phyloP scores from a whole-genome alignment of 768 basidiomycete genomes.

The Tylopilus intermedius region DNA sequence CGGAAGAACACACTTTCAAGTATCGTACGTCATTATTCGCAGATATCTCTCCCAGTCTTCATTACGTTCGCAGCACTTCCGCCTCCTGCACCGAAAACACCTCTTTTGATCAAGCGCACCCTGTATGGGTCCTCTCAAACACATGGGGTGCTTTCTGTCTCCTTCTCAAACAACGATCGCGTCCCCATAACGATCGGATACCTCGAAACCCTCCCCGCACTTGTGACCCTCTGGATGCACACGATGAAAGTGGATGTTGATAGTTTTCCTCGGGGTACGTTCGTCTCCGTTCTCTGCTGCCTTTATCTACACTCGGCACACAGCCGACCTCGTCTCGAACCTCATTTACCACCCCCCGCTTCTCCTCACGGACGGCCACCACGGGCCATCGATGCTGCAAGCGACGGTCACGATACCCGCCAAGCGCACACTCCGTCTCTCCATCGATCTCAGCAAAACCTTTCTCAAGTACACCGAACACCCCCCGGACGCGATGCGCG shows the following conservation, averaged over 20 bases:
- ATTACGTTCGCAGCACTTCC: conserved; percentile 33
- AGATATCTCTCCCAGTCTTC: not conserved
- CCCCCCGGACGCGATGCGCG: conserved; percentile 90
- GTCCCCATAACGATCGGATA: conserved; percentile 50
- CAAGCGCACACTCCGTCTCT: conserved; percentile 55
- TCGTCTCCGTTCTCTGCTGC: not conserved
- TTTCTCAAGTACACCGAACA: conserved; percentile 95
- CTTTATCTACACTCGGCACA: not conserved
- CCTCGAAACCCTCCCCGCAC: conserved; percentile 92
- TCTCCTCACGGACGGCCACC: conserved; percentile 13
- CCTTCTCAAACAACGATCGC: conserved; percentile 53
- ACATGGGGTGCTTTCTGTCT: conserved; percentile 64
- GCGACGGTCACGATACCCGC: conserved; percentile 67
- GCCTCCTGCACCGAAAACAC: conserved; percentile 37
- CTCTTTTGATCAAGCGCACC: conserved; percentile 60
- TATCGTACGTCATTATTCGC: conserved; percentile 44
- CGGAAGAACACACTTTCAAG: conserved; percentile 43
- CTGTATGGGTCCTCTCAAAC: conserved; percentile 74
- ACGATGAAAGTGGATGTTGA: conserved; percentile 56
- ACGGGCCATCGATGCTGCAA: conserved; percentile 65
- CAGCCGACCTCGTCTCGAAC: conserved; percentile 61
- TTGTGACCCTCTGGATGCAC: conserved; percentile 83
- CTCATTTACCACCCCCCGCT: conserved; percentile 53
- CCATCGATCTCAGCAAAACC: conserved; percentile 72
- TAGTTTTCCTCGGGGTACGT: conserved; percentile 43